These are phyloP conservation scores for Penicillium crustosum DNA, from an alignment of 2,329 filamentous ascomycete genomes.

Conservation along the genomic window DNA sequence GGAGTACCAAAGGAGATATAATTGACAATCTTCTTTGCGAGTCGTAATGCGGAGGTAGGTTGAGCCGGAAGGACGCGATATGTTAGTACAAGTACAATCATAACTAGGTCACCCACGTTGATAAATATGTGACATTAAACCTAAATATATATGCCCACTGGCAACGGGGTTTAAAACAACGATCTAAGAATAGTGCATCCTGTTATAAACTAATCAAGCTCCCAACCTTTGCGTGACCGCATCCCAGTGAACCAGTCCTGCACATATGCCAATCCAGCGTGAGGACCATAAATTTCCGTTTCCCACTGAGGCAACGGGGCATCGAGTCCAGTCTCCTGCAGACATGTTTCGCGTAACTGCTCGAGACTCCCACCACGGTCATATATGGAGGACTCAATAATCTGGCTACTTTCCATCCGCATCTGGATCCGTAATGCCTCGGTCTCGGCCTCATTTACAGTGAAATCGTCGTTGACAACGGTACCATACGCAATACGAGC, in stretches of 20 bases:
- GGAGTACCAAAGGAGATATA: neutral
- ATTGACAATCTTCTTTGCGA: neutral
- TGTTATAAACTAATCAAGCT: neutral
- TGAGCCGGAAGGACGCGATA: too few species aligned
- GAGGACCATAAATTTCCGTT: slow-evolving; percentile 48
- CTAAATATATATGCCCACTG: too few species aligned
- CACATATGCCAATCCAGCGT: slow-evolving; percentile 47
- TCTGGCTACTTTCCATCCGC: slow-evolving; percentile 23
- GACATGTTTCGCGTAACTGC: slow-evolving; percentile 38
- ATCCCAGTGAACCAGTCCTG: slow-evolving; percentile 43
- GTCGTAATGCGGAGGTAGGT: too few species aligned
- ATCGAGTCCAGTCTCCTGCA: slow-evolving; percentile 47
- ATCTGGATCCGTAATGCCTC: slow-evolving; percentile 38
- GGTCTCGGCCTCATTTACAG: slow-evolving; percentile 41
- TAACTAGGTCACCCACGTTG: too few species aligned
- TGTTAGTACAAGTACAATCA: too few species aligned
- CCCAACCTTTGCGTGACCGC: slow-evolving; percentile 17
- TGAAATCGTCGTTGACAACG: slow-evolving; percentile 41
- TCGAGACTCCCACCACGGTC: slow-evolving; percentile 47
- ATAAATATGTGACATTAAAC: too few species aligned
- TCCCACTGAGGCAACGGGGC: slow-evolving; percentile 49
- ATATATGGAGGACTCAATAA: slow-evolving; percentile 33
- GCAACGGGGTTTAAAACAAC: too few species aligned
- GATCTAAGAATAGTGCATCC: neutral
- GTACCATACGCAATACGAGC: slow-evolving; percentile 51